Evolutionary conservation across 306 rosid genomes (phyloP).

Genomic region (Begonia loranthoides): DNA sequence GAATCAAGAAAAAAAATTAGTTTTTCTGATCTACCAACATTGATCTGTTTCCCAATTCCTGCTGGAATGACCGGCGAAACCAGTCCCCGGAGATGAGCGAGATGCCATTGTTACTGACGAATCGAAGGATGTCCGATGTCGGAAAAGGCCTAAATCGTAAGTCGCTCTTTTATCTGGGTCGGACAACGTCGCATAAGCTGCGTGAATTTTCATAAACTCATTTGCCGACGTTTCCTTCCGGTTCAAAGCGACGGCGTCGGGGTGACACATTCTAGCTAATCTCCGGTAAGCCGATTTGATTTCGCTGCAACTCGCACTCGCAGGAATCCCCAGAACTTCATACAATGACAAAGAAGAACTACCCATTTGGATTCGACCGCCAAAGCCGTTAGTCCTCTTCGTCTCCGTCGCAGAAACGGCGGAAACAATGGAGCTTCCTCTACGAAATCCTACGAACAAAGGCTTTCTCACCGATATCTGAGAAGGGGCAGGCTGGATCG

Average conservation of each 20-base stretch:
- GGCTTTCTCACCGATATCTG: neutral
- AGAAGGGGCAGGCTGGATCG: neutral
- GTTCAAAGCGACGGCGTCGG: slow-evolving; percentile 51
- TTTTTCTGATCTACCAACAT: slow-evolving; percentile 40
- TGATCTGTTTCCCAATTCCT: slow-evolving; percentile 75
- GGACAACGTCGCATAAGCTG: slow-evolving; percentile 54
- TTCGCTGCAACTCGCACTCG: slow-evolving; percentile 31
- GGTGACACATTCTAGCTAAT: slow-evolving; percentile 56
- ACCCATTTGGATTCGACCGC: slow-evolving; percentile 13
- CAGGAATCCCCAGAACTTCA: slow-evolving; percentile 63
- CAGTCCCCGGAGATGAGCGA: slow-evolving; percentile 10
- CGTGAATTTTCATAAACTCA: slow-evolving; percentile 43
- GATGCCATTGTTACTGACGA: slow-evolving; percentile 3
- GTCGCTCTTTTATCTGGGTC: slow-evolving; percentile 58
- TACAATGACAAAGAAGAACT: slow-evolving; percentile 29
- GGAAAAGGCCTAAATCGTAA: slow-evolving; percentile 29
- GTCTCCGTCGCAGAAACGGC: slow-evolving; percentile 11
- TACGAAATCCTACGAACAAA: neutral
- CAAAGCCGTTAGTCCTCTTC: slow-evolving; percentile 9
- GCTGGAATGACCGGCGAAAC: slow-evolving; percentile 13
- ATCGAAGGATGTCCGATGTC: neutral
- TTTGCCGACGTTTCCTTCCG: slow-evolving; percentile 40
- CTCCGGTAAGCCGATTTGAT: slow-evolving; percentile 54
- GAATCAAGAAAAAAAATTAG: neutral
- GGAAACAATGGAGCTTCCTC: neutral